Conservation (phyloP, 129 eudicot genomes). For the Daucus carota region DH1_v3.0 NC_030383.2:37733001-37733500, state of each 20-base stretch:
- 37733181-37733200: conserved; percentile 89
- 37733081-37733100: conserved; percentile 86
- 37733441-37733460: not conserved
- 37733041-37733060: conserved; percentile 93
- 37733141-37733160: conserved; percentile 87
- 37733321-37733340: conserved; percentile 76
- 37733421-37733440: not conserved
- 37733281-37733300: conserved; percentile 69
- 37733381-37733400: not conserved
- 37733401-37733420: not conserved
- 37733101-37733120: conserved; percentile 92
- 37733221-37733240: conserved; percentile 96
- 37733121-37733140: conserved; percentile 93
- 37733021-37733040: conserved; percentile 55
- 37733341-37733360: conserved; percentile 62
- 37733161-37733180: conserved; percentile 95
- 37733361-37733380: conserved; percentile 16
- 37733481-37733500: conserved; percentile 11
- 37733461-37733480: too few relatives aligned
- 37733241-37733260: conserved; percentile 80
- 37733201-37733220: conserved; percentile 96
- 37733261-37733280: conserved; percentile 85
- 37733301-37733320: conserved; percentile 92
- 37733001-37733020: not conserved
- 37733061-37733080: conserved; percentile 89